These are phyloP conservation scores for Pleurotus djamor DNA, from an alignment of 768 basidiomycete genomes.

Conservation along the genomic window DNA sequence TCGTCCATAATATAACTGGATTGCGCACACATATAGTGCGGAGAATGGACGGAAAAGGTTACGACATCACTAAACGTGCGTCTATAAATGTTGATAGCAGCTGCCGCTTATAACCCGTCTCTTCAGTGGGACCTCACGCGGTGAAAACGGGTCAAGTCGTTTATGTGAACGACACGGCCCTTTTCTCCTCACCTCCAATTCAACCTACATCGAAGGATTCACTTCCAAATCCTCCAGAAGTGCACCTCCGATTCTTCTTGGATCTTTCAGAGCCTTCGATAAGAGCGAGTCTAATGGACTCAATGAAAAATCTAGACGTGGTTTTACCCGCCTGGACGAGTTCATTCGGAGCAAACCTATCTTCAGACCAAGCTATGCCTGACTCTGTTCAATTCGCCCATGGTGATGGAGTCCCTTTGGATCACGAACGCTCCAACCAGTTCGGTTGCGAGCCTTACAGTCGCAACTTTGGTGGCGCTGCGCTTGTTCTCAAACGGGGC, in stretches of 20 bases:
- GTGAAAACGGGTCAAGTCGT: slow-evolving; percentile 81
- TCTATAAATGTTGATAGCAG: slow-evolving; percentile 6
- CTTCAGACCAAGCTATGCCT: slow-evolving; percentile 19
- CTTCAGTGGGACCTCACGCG: slow-evolving; percentile 75
- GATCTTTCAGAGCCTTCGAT: slow-evolving; percentile 46
- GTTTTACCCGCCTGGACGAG: slow-evolving; percentile 61
- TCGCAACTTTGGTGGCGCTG: slow-evolving; percentile 42
- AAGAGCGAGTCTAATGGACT: slow-evolving; percentile 33
- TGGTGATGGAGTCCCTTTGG: slow-evolving; percentile 52
- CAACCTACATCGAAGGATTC: slow-evolving; percentile 10
- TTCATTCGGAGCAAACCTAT: slow-evolving; percentile 68
- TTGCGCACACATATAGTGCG: slow-evolving; percentile 77
- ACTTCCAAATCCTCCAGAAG: slow-evolving; percentile 31
- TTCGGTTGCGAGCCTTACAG: slow-evolving; percentile 62
- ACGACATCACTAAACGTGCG: slow-evolving; percentile 82
- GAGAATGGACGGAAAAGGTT: slow-evolving; percentile 80
- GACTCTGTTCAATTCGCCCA: slow-evolving; percentile 42
- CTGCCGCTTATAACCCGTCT: slow-evolving; percentile 6
- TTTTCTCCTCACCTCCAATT: slow-evolving; percentile 30
- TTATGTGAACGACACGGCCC: slow-evolving; percentile 70
- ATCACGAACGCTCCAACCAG: slow-evolving; percentile 47
- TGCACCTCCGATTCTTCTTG: slow-evolving; percentile 60
- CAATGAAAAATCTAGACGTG: slow-evolving; percentile 36
- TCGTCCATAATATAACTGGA: slow-evolving; percentile 76
- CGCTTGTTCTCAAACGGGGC: slow-evolving; percentile 71